Conservation (phyloP, 768 basidiomycete genomes). For the Phaeotremella fagi region DNA sequence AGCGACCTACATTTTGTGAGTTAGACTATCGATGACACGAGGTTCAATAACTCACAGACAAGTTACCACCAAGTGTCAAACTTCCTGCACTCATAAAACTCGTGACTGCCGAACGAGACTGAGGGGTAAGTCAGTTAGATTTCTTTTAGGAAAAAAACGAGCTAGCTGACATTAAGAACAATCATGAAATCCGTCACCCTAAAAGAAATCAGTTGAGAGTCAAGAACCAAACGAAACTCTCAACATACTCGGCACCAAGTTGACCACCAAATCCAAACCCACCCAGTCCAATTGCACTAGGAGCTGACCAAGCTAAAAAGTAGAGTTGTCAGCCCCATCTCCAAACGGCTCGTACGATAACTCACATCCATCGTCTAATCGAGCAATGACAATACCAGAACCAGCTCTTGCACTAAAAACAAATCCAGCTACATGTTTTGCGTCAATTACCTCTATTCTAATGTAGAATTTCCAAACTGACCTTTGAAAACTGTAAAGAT, state of each 20-base stretch:
- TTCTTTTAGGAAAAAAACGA: slow-evolving; percentile 55
- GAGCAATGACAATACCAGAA: slow-evolving; percentile 82
- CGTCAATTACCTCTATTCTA: too few species aligned
- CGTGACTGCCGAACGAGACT: slow-evolving; percentile 53
- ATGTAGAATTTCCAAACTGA: too few species aligned
- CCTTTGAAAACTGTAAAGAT: slow-evolving; percentile 48
- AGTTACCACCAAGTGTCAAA: slow-evolving; percentile 81
- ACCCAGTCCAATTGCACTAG: slow-evolving; percentile 88
- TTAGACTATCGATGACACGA: neutral
- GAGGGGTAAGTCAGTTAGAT: neutral
- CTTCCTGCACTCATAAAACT: slow-evolving; percentile 95
- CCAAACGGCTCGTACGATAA: slow-evolving; percentile 8
- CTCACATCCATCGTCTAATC: slow-evolving; percentile 73
- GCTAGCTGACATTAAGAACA: slow-evolving; percentile 62
- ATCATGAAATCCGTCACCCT: slow-evolving; percentile 82
- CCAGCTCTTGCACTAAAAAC: slow-evolving; percentile 73
- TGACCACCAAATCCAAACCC: slow-evolving; percentile 79
- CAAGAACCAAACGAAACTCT: neutral
- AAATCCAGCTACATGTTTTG: too few species aligned
- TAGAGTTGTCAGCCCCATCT: slow-evolving; percentile 4
- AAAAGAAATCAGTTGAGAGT: neutral
- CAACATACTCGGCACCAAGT: slow-evolving; percentile 49
- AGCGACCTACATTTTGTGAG: slow-evolving; percentile 50
- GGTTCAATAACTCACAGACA: slow-evolving; percentile 60
- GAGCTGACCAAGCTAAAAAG: slow-evolving; percentile 77